phyloP scores from a whole-genome alignment of 2,329 filamentous ascomycete species.

The Trichocomaceae sp. region DNA sequence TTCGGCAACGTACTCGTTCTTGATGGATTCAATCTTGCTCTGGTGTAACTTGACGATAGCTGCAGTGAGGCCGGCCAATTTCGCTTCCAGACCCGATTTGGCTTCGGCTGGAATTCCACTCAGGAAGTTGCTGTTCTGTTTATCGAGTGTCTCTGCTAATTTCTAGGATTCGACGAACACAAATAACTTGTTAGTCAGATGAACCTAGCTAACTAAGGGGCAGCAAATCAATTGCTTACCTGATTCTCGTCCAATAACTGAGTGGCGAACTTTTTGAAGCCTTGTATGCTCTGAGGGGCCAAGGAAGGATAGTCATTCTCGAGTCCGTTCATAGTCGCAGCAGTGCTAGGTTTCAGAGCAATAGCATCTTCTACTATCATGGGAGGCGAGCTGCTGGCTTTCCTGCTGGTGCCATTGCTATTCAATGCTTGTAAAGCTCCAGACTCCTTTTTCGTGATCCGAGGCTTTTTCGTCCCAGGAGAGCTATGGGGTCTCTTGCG shows the following conservation, averaged over 20 bases:
- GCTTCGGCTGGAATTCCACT: neutral
- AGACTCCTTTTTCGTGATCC: neutral
- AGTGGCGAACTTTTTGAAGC: neutral
- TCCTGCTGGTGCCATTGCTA: neutral
- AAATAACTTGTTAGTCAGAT: neutral
- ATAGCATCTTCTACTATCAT: neutral
- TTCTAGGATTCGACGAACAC: neutral
- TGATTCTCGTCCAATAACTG: neutral
- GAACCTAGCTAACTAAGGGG: neutral
- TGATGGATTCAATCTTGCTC: slow-evolving; percentile 6
- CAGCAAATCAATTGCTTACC: neutral
- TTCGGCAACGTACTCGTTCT: slow-evolving; percentile 4
- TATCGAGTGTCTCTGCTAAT: neutral
- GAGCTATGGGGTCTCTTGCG: neutral
- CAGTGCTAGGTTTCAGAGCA: neutral
- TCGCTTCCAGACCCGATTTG: neutral
- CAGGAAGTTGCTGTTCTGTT: slow-evolving; percentile 1
- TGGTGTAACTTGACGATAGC: neutral
- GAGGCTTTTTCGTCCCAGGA: neutral
- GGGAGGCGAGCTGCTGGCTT: neutral
- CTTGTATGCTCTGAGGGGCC: neutral
- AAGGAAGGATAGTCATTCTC: neutral
- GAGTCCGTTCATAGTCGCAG: no score
- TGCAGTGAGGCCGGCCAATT: neutral
- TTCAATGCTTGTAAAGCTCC: neutral